Conservation (phyloP, 73 alveolate genomes). For the Uronychia setigera region DNA sequence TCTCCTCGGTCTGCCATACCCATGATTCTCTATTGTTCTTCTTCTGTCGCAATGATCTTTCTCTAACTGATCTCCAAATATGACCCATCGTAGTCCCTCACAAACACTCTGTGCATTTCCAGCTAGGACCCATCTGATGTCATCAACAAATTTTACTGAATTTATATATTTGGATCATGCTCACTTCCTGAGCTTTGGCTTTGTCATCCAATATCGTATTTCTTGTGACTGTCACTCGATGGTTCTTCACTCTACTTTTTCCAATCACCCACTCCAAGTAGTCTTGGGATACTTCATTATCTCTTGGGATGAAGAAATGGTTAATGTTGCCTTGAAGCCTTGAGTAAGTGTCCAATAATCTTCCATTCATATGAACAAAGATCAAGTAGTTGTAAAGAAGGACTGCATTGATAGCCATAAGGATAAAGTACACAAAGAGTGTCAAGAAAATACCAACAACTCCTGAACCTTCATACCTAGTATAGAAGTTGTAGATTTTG, state of each 20-base stretch:
- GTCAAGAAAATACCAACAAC: constrained; percentile 58
- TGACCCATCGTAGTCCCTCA: constrained; percentile 63
- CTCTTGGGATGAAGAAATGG: constrained; percentile 71
- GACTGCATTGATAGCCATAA: constrained; percentile 36
- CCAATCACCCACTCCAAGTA: constrained; percentile 72
- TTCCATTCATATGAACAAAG: constrained; percentile 71
- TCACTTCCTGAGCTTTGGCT: constrained; percentile 31
- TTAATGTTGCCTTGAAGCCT: constrained; percentile 60
- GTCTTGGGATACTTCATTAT: constrained; percentile 58
- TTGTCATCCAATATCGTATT: constrained; percentile 28
- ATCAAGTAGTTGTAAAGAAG: constrained; percentile 60
- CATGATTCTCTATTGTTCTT: constrained; percentile 21
- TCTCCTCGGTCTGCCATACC: background rate
- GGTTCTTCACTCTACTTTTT: constrained; percentile 48
- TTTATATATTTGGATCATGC: constrained; percentile 41
- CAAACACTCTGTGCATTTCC: constrained; percentile 42
- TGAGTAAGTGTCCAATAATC: constrained; percentile 63
- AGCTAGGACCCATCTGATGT: background rate
- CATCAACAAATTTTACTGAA: constrained; percentile 27
- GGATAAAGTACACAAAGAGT: constrained; percentile 41
- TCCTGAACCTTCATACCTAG: constrained; percentile 60
- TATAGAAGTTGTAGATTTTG: constrained; percentile 61
- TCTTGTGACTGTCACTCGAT: constrained; percentile 23
- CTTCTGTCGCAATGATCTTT: constrained; percentile 39
- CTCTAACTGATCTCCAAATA: constrained; percentile 30